Conservation (phyloP, 495 filamentous ascomycete genomes). For the Xylaria palmicola region DNA sequence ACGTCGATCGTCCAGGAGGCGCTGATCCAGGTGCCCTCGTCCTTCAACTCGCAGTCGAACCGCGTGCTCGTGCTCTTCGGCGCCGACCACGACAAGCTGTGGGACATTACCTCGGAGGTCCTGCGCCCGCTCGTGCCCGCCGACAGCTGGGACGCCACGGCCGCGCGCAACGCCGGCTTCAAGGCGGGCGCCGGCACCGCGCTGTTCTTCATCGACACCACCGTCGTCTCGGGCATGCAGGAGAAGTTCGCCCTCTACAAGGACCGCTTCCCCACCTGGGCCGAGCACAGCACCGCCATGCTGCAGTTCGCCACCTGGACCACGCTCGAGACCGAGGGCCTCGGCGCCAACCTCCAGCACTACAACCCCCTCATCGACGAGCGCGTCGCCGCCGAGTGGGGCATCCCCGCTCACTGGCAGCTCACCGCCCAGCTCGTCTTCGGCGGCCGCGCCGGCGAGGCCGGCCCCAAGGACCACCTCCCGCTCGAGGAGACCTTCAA, state of each 20-base stretch:
- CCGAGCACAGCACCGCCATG: constrained; percentile 63
- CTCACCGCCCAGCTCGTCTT: constrained; percentile 62
- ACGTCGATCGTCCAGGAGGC: constrained; percentile 54
- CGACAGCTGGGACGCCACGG: constrained; percentile 51
- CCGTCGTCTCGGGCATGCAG: constrained; percentile 50
- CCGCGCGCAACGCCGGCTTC: constrained; percentile 50
- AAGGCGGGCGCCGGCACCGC: constrained; percentile 58
- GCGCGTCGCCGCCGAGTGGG: constrained; percentile 57
- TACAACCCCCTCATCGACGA: constrained; percentile 67
- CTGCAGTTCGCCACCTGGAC: constrained; percentile 67
- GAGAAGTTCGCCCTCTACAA: constrained; percentile 55
- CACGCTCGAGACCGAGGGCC: constrained; percentile 64
- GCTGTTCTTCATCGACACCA: constrained; percentile 64
- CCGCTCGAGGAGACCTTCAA: constrained; percentile 57
- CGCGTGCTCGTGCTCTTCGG: constrained; percentile 61
- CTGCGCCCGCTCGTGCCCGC: constrained; percentile 59
- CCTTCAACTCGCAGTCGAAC: constrained; percentile 67
- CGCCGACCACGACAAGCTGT: constrained; percentile 63
- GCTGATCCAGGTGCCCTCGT: constrained; percentile 55
- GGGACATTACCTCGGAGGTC: constrained; percentile 54
- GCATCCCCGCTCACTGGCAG: constrained; percentile 58
- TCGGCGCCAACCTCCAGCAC: constrained; percentile 74
- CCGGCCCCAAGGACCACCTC: constrained; percentile 54
- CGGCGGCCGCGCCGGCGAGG: constrained; percentile 50
- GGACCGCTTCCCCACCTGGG: constrained; percentile 63